Percentiles rank a stretch among this genome's conserved stretches.
Conservation (phyloP, 768 basidiomycete genomes). For the Pleurotus giganteus region DNA sequence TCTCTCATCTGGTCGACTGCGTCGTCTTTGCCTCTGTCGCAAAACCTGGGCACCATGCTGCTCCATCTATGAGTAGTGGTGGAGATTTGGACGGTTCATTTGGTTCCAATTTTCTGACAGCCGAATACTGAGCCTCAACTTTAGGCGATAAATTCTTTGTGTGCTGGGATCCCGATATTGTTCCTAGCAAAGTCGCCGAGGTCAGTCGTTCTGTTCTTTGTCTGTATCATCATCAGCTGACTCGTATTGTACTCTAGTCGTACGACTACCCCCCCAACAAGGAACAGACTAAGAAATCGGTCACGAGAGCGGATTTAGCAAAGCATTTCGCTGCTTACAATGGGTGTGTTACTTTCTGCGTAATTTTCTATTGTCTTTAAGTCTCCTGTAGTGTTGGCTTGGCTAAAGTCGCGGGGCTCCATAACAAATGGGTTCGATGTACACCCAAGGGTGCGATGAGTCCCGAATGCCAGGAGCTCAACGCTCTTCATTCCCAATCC, state of each 20-base stretch:
- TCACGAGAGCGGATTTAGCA: slow-evolving; percentile 58
- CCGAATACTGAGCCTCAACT: neutral
- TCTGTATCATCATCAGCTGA: neutral
- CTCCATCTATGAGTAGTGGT: slow-evolving; percentile 70
- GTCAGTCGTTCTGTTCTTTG: slow-evolving; percentile 25
- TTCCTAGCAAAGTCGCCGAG: slow-evolving; percentile 53
- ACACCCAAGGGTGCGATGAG: slow-evolving; percentile 58
- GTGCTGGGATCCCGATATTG: slow-evolving; percentile 65
- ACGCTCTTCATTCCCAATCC: slow-evolving; percentile 67
- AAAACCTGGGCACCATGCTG: slow-evolving; percentile 53
- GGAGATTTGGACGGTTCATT: slow-evolving; percentile 57
- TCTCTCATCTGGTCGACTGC: slow-evolving; percentile 63
- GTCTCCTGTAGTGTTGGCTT: slow-evolving; percentile 45
- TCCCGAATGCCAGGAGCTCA: slow-evolving; percentile 67
- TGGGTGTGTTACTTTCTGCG: slow-evolving; percentile 36
- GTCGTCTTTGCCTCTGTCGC: slow-evolving; percentile 64
- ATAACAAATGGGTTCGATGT: slow-evolving; percentile 57
- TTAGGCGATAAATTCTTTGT: slow-evolving; percentile 67
- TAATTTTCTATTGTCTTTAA: neutral
- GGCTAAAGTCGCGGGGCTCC: slow-evolving; percentile 53
- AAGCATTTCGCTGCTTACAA: slow-evolving; percentile 67
- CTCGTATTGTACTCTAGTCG: slow-evolving; percentile 35
- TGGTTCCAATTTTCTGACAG: neutral
- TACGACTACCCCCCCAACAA: slow-evolving; percentile 68
- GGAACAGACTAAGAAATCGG: slow-evolving; percentile 43